These are phyloP conservation scores for Saccharum spontaneum DNA, from an alignment of 176 grass and related monocot species.

Conservation along the genomic window DNA sequence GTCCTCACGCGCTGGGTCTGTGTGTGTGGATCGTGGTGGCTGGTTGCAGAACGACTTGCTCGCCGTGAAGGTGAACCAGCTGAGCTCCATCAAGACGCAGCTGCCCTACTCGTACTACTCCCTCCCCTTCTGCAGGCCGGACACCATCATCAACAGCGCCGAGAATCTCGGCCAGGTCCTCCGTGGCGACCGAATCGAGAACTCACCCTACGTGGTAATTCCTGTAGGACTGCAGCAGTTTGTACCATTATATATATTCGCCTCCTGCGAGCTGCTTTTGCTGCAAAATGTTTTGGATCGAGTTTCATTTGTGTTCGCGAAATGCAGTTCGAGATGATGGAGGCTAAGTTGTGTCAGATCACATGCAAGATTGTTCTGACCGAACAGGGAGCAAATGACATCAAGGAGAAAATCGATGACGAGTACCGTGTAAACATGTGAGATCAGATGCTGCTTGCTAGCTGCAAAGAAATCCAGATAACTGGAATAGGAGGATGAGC, in stretches of 20 bases:
- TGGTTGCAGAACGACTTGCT: conserved; percentile 62
- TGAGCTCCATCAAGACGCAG: conserved; percentile 84
- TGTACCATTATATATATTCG: neutral
- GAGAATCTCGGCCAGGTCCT: conserved; percentile 94
- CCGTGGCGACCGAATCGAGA: conserved; percentile 75
- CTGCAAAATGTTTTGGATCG: neutral
- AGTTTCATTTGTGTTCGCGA: neutral
- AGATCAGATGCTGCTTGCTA: conserved; percentile 29
- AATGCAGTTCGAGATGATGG: conserved; percentile 84
- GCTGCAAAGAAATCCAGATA: neutral
- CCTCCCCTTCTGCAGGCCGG: conserved; percentile 67
- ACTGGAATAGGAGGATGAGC: neutral
- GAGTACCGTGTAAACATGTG: conserved; percentile 88
- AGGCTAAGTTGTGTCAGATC: conserved; percentile 74
- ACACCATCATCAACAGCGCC: conserved; percentile 61
- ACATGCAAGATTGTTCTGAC: conserved; percentile 56
- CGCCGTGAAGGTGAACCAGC: conserved; percentile 76
- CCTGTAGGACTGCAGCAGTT: neutral
- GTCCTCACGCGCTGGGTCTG: neutral
- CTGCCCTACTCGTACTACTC: conserved; percentile 94
- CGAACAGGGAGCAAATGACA: conserved; percentile 49
- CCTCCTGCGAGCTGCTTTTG: neutral
- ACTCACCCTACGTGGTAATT: conserved; percentile 66
- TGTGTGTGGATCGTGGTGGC: neutral
- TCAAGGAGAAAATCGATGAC: conserved; percentile 85